These are phyloP conservation scores for Escovopsis sp. DNA, from an alignment of 2,329 filamentous ascomycete species.

Conservation along the genomic window DNA sequence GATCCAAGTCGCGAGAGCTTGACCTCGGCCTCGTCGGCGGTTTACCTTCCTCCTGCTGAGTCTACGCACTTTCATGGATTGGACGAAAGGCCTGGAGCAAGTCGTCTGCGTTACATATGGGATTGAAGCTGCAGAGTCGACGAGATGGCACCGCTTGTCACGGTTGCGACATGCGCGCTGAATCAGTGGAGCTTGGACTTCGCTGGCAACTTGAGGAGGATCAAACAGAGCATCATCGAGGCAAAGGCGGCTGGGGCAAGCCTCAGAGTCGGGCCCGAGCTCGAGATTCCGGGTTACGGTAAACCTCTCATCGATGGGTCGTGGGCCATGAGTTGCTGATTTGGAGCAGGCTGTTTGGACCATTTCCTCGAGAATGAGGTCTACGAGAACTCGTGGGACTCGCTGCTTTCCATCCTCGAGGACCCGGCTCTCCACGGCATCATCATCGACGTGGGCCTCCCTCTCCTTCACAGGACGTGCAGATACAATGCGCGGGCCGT, in stretches of 20 bases:
- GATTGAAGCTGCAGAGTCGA: neutral
- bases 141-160: neutral
- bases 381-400: slow-evolving; percentile 18
- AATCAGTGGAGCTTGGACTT: neutral
- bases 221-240: neutral
- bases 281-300: neutral
- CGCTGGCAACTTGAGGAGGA: neutral
- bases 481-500: slow-evolving; percentile 7
- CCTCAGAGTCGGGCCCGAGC: neutral
- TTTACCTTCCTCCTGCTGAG: too few relatives aligned
- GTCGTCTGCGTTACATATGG: too few relatives aligned
- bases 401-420: slow-evolving; percentile 17
- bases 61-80: too few relatives aligned
- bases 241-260: neutral
- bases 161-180: neutral
- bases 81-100: too few relatives aligned
- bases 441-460: slow-evolving; percentile 19
- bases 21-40: too few relatives aligned
- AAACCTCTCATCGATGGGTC: neutral
- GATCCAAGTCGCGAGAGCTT: too few relatives aligned
- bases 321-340: neutral
- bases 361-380: slow-evolving; percentile 24
- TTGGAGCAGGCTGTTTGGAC: neutral
- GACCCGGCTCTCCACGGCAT: slow-evolving; percentile 22
- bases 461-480: slow-evolving; percentile 25